Percentiles rank a stretch among this genome's conserved stretches.
phyloP scores from a whole-genome alignment of 2,329 filamentous ascomycete species.

The Fusarium sp. region DNA sequence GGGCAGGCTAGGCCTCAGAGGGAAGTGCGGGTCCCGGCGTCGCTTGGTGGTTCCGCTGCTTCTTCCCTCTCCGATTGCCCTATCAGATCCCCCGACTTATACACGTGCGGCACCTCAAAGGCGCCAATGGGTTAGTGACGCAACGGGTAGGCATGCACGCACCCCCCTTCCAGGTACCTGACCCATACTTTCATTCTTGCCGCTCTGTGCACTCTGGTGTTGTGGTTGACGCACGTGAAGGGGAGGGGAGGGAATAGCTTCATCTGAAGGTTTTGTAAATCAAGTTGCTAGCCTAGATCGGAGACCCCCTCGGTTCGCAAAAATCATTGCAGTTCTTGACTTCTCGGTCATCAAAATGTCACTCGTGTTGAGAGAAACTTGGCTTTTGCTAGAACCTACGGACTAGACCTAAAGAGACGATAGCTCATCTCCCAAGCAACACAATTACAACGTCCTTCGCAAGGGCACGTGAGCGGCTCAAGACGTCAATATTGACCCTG shows the following conservation, averaged over 20 bases:
- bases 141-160: constrained; percentile 34
- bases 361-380: constrained; percentile 3
- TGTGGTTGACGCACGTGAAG: constrained; percentile 31
- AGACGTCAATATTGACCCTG: neutral
- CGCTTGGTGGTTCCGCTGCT: constrained; percentile 2
- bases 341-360: neutral
- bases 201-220: constrained; percentile 27
- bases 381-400: constrained; percentile 17
- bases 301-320: neutral
- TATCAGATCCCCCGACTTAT: constrained; percentile 28
- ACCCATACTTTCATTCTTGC: constrained; percentile 20
- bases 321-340: neutral
- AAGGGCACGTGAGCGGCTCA: constrained; percentile 10
- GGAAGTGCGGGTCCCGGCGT: neutral
- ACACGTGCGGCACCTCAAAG: constrained; percentile 31
- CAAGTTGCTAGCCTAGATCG: neutral
- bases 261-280: neutral
- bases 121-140: constrained; percentile 21
- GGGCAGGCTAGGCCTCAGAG: neutral
- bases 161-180: constrained; percentile 31
- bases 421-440: constrained; percentile 30
- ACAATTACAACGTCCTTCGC: constrained; percentile 1
- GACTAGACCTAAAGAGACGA: constrained; percentile 26
- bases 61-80: constrained; percentile 27
- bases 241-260: neutral